Evolutionary conservation across 805 yeast genomes (phyloP), one percentile per base, ranked within the genome.

Genomic region (Candida bentonensis): DNA sequence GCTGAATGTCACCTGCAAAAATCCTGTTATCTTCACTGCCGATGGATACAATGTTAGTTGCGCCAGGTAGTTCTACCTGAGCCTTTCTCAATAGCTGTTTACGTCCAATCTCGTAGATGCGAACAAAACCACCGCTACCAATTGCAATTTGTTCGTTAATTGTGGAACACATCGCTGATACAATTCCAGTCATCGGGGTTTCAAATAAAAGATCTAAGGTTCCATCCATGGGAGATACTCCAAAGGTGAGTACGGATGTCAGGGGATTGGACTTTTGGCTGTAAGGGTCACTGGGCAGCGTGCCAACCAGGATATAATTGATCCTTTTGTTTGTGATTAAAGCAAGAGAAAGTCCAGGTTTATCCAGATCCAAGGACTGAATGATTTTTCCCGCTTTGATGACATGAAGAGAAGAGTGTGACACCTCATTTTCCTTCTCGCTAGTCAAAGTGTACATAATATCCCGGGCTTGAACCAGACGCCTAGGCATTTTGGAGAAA

Each of bases 51-150:
- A 86, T 76, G 40, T 67, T 67, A 2, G 68, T 64, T 13, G 70
- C 57, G 1, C 72, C 66, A 1, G 63, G 60, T 5, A 82, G 51
- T 3, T 53, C 58, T 1, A 72, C 57, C 4, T 78, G 72, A 0
- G 81, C 66, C 57, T 83, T 85, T 46, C 80, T 70, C 46, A 92
- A 65, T 30, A 89, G 64, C 55, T 88, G 96, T 50, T 80, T 82
- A 53, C 69, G 68, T 1, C 98, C 98, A 23, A 86, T 49, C 22
- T 79, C 88, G 56, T 72, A 87, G 5, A 83, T 51, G 27, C 82
- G 62, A 41, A 89, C 52, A 42, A 61, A 59, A 42, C 21, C 3
- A 48, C 40, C 5, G 43, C 7, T 30, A 9, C 17, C 36, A 11
- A 30, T 13, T 30, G 7, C 36, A 30, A 30, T 17, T 9, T 30